Conservation (phyloP, 305 asterid genomes). For the Fraxinus floribunda region DNA sequence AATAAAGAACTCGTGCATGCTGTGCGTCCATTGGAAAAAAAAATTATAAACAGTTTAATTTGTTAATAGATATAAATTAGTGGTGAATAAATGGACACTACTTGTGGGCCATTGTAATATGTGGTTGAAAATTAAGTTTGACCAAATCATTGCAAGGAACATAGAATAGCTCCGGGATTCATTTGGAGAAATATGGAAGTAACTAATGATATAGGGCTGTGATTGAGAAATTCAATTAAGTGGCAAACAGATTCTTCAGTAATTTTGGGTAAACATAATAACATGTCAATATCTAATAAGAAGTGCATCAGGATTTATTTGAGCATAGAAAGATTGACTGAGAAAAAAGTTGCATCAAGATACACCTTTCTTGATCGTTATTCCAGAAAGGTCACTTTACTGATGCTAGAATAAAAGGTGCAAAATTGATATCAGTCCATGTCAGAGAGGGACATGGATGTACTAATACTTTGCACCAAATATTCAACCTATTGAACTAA, state of each 20-base stretch:
- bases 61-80: background rate
- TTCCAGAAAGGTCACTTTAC: conserved; percentile 73
- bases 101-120: too few relatives aligned
- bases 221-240: conserved; percentile 3
- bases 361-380: conserved; percentile 65
- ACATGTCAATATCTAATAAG: background rate
- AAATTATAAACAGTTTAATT: too few relatives aligned
- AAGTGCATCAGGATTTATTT: conserved; percentile 7
- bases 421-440: conserved; percentile 44
- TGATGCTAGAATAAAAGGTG: conserved; percentile 57
- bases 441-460: conserved; percentile 42
- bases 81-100: too few relatives aligned
- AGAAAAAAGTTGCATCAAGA: conserved; percentile 44
- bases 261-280: background rate
- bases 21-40: background rate
- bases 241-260: conserved; percentile 10
- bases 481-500: conserved; percentile 17
- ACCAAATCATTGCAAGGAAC: background rate
- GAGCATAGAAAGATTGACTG: background rate
- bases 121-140: background rate
- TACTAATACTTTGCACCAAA: conserved; percentile 45
- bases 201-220: background rate
- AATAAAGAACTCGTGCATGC: background rate
- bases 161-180: background rate
- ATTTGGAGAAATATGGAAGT: conserved; percentile 2